Evolutionary conservation across 345 rosid species (phyloP).

Genomic region (Dimocarpus longan): DNA sequence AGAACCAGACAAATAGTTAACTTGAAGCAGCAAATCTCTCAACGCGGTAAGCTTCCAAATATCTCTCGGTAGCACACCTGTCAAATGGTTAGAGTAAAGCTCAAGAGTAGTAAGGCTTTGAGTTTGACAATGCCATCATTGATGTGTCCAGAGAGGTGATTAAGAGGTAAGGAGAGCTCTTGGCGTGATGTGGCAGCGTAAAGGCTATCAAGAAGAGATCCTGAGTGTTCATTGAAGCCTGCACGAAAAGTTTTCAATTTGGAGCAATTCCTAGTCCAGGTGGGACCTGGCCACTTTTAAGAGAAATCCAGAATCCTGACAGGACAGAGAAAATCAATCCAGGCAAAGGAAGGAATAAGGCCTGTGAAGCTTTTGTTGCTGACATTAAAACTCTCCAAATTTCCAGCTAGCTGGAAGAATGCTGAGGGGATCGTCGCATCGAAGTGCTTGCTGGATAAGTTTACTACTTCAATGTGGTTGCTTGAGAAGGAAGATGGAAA

Average conservation of each 20-base stretch:
- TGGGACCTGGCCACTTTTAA: neutral
- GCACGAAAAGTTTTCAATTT: constrained; percentile 15
- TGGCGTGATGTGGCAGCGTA: neutral
- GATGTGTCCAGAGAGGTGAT: constrained; percentile 9
- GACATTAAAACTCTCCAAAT: constrained; percentile 9
- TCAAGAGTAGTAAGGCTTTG: constrained; percentile 9
- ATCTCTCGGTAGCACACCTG: constrained; percentile 5
- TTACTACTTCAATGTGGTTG: neutral
- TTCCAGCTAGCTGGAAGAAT: neutral
- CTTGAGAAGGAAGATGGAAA: neutral
- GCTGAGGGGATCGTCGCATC: neutral
- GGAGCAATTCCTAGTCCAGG: constrained; percentile 13
- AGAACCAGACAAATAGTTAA: constrained; percentile 7
- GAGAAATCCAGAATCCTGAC: constrained; percentile 20
- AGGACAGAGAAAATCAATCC: neutral
- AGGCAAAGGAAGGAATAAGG: neutral
- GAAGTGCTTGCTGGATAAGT: constrained; percentile 5
- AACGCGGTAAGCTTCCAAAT: constrained; percentile 22
- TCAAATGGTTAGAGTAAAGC: constrained; percentile 10
- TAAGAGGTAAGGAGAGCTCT: constrained; percentile 9
- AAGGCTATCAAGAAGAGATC: constrained; percentile 2
- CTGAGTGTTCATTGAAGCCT: constrained; percentile 22
- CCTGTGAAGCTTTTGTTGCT: constrained; percentile 20
- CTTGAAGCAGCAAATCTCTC: constrained; percentile 3
- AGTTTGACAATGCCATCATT: neutral